Percentiles rank a stretch among this genome's conserved stretches.
Conservation (phyloP, 225 moss, liverwort and hornwort genomes). For the Sphagnum contortum region DNA sequence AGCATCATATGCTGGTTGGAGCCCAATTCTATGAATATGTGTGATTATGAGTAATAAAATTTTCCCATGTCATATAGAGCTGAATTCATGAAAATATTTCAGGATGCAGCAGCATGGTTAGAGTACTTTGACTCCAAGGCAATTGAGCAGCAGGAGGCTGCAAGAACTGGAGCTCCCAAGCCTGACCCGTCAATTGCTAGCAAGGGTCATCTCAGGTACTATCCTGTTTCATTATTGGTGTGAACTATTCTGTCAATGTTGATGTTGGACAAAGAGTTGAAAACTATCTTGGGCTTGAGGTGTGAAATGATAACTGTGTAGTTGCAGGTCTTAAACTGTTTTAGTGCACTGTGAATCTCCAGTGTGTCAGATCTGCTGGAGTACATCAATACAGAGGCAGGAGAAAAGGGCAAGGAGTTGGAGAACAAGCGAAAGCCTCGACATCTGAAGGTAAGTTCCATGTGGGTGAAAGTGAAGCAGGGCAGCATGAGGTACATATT, state of each 20-base stretch:
- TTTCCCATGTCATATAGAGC: too few relatives aligned
- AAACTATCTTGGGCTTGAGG: too few relatives aligned
- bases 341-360: not conserved
- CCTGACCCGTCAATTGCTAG: constrained; percentile 70
- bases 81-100: not conserved
- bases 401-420: constrained; percentile 45
- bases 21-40: too few relatives aligned
- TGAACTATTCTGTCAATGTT: too few relatives aligned
- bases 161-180: constrained; percentile 60
- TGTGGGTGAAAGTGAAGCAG: too few relatives aligned
- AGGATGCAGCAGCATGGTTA: constrained; percentile 65
- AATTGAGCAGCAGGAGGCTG: constrained; percentile 60
- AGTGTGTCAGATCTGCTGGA: constrained; percentile 69
- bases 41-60: too few relatives aligned
- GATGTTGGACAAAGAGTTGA: too few relatives aligned
- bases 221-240: too few relatives aligned
- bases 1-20: too few relatives aligned
- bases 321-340: too few relatives aligned
- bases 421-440: constrained; percentile 30
- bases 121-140: constrained; percentile 70
- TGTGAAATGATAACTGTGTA: too few relatives aligned
- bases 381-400: constrained; percentile 55
- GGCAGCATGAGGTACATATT: too few relatives aligned
- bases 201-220: constrained; percentile 58
- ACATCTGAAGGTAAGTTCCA: constrained; percentile 28